These are phyloP conservation scores for Metschnikowia noctiluminum DNA, from an alignment of 805 yeast genomes.

Conservation along the genomic window DNA sequence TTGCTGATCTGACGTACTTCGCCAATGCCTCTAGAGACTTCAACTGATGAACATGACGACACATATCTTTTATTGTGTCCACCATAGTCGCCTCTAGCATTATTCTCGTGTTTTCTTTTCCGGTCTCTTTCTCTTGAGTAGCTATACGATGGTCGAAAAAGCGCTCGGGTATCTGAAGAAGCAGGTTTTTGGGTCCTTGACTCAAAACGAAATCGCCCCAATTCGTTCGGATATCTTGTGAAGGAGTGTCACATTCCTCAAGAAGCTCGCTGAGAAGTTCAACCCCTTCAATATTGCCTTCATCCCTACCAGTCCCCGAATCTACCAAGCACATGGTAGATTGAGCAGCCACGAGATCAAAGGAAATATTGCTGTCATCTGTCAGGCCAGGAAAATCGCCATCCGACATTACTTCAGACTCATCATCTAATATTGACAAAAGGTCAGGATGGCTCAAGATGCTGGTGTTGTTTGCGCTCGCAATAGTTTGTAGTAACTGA, in stretches of 20 bases:
- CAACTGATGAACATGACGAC: too few relatives aligned
- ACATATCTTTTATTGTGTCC: too few relatives aligned
- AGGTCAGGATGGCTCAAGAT: neutral
- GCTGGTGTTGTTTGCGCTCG: neutral
- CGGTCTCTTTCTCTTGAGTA: neutral
- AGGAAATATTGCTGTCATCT: neutral
- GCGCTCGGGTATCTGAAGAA: too few relatives aligned
- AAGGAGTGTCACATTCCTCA: neutral
- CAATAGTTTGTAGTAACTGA: neutral
- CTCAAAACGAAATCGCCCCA: neutral
- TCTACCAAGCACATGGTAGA: neutral
- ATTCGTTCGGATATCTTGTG: neutral
- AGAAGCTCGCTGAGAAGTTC: neutral
- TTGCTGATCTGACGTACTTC: too few relatives aligned
- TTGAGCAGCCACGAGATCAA: neutral
- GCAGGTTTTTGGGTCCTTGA: neutral
- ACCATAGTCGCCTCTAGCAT: too few relatives aligned
- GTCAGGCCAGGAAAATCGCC: neutral
- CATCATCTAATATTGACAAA: neutral
- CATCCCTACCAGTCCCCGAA: neutral
- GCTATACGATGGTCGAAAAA: neutral
- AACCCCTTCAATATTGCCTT: too few relatives aligned
- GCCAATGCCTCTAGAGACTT: too few relatives aligned
- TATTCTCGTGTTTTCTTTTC: too few relatives aligned
- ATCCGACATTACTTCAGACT: neutral